phyloP scores from a whole-genome alignment of 805 yeast genomes.

The Yamadazyma laniorum region DNA sequence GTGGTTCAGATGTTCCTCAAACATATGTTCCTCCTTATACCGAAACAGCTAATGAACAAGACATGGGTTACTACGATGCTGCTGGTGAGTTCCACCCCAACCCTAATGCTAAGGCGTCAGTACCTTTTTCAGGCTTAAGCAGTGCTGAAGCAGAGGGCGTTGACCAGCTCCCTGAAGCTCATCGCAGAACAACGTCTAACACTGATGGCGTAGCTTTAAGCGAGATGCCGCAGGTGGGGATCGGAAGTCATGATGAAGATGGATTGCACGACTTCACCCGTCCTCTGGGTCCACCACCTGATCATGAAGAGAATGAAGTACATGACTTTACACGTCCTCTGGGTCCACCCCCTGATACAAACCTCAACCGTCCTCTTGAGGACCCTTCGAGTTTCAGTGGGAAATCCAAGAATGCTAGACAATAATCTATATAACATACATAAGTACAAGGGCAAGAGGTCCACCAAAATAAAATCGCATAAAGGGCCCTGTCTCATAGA shows the following conservation, averaged over 20 bases:
- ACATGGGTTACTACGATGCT: slow-evolving; percentile 74
- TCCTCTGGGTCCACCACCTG: slow-evolving; percentile 8
- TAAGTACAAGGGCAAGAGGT: too few relatives aligned
- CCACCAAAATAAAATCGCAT: too few relatives aligned
- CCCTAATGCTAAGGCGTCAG: slow-evolving; percentile 21
- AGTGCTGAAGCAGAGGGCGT: background rate
- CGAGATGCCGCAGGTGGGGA: slow-evolving; percentile 1
- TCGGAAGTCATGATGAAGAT: background rate
- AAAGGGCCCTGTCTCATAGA: too few relatives aligned
- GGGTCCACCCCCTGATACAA: slow-evolving; percentile 6
- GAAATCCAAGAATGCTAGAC: too few relatives aligned
- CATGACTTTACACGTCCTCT: slow-evolving; percentile 2
- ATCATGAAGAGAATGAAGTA: slow-evolving; percentile 1
- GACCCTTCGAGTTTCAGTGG: too few relatives aligned
- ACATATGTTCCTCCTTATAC: slow-evolving; percentile 68
- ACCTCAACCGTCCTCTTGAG: too few relatives aligned
- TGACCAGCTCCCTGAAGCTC: slow-evolving; percentile 10
- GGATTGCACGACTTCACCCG: slow-evolving; percentile 1
- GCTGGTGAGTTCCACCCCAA: slow-evolving; percentile 47
- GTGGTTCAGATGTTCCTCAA: slow-evolving; percentile 32
- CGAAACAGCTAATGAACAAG: slow-evolving; percentile 63
- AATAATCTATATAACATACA: too few relatives aligned
- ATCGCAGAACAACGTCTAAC: slow-evolving; percentile 8
- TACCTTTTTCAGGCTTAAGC: background rate
- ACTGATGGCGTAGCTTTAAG: slow-evolving; percentile 9